Evolutionary conservation across 2,329 filamentous ascomycete genomes (phyloP).

Genomic region (Paraconiothyrium brasiliense): DNA sequence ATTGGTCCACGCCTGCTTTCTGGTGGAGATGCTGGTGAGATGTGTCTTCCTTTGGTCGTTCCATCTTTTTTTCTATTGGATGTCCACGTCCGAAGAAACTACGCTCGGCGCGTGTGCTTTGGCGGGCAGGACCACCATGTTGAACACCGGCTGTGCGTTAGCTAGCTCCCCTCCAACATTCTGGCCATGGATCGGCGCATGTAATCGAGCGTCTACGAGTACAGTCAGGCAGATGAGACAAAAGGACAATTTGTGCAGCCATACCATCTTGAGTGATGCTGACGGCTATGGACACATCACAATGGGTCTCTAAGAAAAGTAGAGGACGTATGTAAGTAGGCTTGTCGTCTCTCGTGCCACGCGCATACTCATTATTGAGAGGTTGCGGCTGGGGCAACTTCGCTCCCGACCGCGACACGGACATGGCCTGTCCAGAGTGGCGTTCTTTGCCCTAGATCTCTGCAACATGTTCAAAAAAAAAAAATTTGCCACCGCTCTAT

Average conservation of each 20-base stretch:
- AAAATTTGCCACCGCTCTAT: background rate
- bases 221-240: background rate
- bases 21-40: background rate
- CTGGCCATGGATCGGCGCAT: background rate
- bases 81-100: background rate
- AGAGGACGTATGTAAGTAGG: constrained; percentile 19
- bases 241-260: background rate
- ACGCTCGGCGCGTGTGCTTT: background rate
- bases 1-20: background rate
- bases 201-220: background rate
- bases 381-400: constrained; percentile 20
- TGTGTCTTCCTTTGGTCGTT: background rate
- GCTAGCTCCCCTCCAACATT: background rate
- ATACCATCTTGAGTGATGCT: constrained; percentile 8
- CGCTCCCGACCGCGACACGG: constrained; percentile 9
- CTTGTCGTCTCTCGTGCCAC: constrained; percentile 18
- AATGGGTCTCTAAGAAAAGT: constrained; percentile 18
- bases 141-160: background rate
- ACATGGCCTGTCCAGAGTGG: constrained; percentile 14
- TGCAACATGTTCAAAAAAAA: background rate
- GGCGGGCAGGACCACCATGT: background rate
- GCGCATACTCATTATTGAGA: constrained; percentile 17
- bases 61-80: background rate
- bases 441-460: background rate
- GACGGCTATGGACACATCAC: constrained; percentile 12